Evolutionary conservation across 1,284 basidiomycete genomes (phyloP), one percentile per base, ranked within the genome.

Genomic region (Wallemia hederae): DNA sequence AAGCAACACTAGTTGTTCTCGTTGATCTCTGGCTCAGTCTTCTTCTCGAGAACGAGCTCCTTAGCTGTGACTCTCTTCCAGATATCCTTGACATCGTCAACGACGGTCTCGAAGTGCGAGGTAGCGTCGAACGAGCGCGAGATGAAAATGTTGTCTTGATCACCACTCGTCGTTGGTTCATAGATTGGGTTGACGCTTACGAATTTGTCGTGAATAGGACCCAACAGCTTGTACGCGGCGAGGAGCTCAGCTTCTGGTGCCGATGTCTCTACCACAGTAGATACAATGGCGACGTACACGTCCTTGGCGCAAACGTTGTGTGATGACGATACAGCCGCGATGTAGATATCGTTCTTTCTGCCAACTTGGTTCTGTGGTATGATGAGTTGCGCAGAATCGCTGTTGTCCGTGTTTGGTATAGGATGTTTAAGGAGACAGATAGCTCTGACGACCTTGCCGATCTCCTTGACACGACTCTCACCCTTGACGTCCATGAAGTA

Each of bases 391-490:
- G 83, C 83, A 65, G 84, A 88, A 74, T 98, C 94, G 60, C 82
- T 76, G 69, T 97, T 85, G 57, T 98, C 91, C 58, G 94, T 98
- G 64, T 87, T 90, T 60, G 94, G 94, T 65, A 99, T 94, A 58
- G 92, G 88, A 73, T 98, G 94, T 74, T 94, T 96, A 70, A 98
- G 78, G 71, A 99, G 78, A 75, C 94, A 98, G 69, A 99, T 99
- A 11, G 92, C 92, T 60, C 94, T 78, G 65, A 99, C 80, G 64
- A 98, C 92, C 74, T 88, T 94, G 67, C 84, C 85, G 63, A 89
- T 85, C 73, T 98, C 90, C 31, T 94, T 72, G 55, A 92, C 89
- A 63, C 85, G 77, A 63, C 89, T 71, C 72, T 88, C 89, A 59
- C 85, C 85, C 33, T 76, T 78, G 49, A 69, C 72, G 24, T 82